Evolutionary conservation across 2,329 filamentous ascomycete species (phyloP).

Genomic region (Cercospora sojina): DNA sequence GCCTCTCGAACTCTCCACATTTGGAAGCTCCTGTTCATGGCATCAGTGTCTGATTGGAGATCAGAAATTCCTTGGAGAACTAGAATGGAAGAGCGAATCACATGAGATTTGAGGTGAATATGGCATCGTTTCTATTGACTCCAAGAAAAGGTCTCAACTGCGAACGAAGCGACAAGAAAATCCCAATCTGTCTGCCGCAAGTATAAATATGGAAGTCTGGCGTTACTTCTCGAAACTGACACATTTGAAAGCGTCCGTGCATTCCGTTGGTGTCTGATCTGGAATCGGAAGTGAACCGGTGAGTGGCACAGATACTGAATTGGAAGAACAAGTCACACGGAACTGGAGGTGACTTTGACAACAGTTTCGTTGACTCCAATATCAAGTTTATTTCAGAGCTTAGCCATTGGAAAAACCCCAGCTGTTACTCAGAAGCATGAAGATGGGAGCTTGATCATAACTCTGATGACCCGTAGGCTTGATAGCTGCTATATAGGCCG

Average conservation of each 20-base stretch:
- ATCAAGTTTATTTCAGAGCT: background rate
- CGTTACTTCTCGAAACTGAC: background rate
- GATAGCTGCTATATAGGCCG: too few relatives aligned
- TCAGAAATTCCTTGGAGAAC: background rate
- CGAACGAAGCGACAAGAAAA: background rate
- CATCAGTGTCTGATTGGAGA: background rate
- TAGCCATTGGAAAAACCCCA: background rate
- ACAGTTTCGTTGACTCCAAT: too few relatives aligned
- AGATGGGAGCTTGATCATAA: too few relatives aligned
- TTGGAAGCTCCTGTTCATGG: background rate
- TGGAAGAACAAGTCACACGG: too few relatives aligned
- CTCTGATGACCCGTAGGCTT: too few relatives aligned
- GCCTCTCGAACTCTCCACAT: background rate
- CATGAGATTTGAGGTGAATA: background rate
- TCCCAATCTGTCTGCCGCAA: background rate
- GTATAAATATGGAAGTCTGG: background rate
- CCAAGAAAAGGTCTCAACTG: background rate
- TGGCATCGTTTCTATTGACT: background rate
- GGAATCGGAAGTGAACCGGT: background rate
- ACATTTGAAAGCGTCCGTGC: background rate
- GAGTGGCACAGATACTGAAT: too few relatives aligned
- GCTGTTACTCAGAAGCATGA: background rate
- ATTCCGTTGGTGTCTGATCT: background rate
- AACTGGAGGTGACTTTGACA: too few relatives aligned
- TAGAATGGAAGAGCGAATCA: background rate